Evolutionary conservation across 2,329 filamentous ascomycete genomes (phyloP).

Genomic region (Exophiala calicioides): DNA sequence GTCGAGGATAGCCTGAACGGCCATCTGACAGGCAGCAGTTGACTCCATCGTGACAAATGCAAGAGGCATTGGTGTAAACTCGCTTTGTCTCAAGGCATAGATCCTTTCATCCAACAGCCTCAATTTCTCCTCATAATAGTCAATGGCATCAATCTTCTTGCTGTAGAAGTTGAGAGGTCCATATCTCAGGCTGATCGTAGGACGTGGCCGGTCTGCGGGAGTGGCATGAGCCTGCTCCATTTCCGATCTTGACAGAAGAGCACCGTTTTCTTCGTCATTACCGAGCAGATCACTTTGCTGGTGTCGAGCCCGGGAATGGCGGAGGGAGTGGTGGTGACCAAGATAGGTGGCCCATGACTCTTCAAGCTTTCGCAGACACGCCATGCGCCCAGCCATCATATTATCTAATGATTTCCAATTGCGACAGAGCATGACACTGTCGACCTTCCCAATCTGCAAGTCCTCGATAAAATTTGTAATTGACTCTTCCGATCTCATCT

Average conservation of each 20-base stretch:
- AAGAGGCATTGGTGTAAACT: constrained; percentile 75
- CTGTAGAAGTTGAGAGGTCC: constrained; percentile 72
- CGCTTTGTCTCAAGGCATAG: constrained; percentile 66
- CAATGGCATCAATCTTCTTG: constrained; percentile 81
- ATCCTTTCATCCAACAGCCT: constrained; percentile 77
- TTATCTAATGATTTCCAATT: constrained; percentile 82
- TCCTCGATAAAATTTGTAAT: constrained; percentile 87
- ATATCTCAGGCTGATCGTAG: constrained; percentile 74
- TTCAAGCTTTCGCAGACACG: constrained; percentile 72
- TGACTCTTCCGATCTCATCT: constrained; percentile 76
- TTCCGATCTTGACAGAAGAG: constrained; percentile 55
- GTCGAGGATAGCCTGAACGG: constrained; percentile 90
- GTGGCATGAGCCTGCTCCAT: constrained; percentile 44
- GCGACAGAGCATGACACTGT: constrained; percentile 80
- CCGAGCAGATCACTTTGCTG: constrained; percentile 44
- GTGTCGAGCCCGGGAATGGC: constrained; percentile 45
- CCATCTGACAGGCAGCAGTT: constrained; percentile 89
- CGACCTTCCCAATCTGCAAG: constrained; percentile 84
- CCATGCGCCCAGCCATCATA: constrained; percentile 67
- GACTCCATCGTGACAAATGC: constrained; percentile 98
- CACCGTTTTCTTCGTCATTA: constrained; percentile 59
- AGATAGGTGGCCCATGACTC: constrained; percentile 77
- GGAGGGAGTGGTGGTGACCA: constrained; percentile 53
- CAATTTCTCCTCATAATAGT: constrained; percentile 89
- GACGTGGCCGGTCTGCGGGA: constrained; percentile 54